These are phyloP conservation scores for Umbellularia californica DNA, from an alignment of 164 flowering plant genomes.

Conservation along the genomic window DNA sequence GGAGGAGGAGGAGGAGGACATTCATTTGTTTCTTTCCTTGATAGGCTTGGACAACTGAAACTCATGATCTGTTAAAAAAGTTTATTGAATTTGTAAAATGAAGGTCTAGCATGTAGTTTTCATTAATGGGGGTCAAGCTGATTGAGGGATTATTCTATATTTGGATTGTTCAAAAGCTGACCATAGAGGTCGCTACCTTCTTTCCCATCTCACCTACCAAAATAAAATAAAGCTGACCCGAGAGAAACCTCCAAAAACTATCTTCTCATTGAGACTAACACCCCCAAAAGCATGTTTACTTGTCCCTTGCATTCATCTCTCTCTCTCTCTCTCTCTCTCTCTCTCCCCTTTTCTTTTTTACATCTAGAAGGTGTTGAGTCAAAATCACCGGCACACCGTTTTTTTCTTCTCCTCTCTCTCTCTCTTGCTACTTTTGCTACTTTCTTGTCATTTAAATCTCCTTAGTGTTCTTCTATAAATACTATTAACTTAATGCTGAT, in stretches of 20 bases:
- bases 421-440: no score
- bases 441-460: no score
- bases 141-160: neutral
- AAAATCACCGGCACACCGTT: neutral
- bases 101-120: neutral
- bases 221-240: constrained; percentile 2
- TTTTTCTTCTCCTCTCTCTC: no score
- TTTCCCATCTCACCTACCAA: constrained; percentile 7
- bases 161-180: neutral
- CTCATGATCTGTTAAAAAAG: no score
- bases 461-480: no score
- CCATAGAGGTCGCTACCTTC: neutral
- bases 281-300: constrained; percentile 3
- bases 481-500: no score
- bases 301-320: constrained; percentile 2
- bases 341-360: neutral
- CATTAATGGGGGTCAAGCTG: neutral
- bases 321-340: neutral
- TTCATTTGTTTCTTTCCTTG: no score
- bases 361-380: neutral
- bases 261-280: constrained; percentile 4
- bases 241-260: constrained; percentile 1
- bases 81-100: neutral
- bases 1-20: no score
- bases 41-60: no score